Percentiles rank a stretch among this genome's conserved stretches.
Conservation (phyloP, 75 land plant genomes). For the Isoetes taiwanensis region DNA sequence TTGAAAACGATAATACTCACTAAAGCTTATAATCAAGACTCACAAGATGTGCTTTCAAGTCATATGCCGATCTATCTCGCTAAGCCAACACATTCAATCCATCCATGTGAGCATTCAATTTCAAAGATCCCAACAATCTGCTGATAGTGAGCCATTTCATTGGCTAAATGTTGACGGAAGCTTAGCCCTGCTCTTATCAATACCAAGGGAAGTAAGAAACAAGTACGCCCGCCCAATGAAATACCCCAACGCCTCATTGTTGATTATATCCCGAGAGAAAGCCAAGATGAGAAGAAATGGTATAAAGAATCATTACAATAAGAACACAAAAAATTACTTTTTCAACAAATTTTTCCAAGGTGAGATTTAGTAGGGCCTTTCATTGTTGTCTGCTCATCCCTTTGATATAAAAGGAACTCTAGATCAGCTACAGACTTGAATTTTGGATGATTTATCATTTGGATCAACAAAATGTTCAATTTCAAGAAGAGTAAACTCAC, state of each 20-base stretch:
- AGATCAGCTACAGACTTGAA: background rate
- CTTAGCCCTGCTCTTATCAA: background rate
- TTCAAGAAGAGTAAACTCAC: slow-evolving; percentile 1
- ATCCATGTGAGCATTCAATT: slow-evolving; percentile 4
- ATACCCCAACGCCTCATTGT: slow-evolving; percentile 5
- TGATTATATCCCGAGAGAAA: background rate
- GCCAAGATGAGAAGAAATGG: too few relatives aligned
- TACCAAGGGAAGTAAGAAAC: background rate
- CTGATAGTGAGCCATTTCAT: slow-evolving; percentile 1
- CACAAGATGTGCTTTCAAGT: slow-evolving; percentile 4
- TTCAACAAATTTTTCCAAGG: too few relatives aligned
- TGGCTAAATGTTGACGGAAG: background rate
- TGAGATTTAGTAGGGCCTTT: background rate
- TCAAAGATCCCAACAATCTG: background rate
- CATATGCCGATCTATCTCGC: slow-evolving; percentile 6
- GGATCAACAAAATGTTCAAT: background rate
- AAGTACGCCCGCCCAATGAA: slow-evolving; percentile 2
- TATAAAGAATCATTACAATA: too few relatives aligned
- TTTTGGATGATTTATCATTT: slow-evolving; percentile 1
- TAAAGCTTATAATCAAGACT: background rate
- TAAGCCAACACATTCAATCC: slow-evolving; percentile 7
- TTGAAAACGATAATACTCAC: background rate
- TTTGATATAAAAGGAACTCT: background rate
- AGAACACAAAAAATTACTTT: too few relatives aligned
- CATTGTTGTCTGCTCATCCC: background rate